These are phyloP conservation scores for Sordariomycetes sp. DNA, from an alignment of 2,329 filamentous ascomycete genomes.

Conservation along the genomic window DNA sequence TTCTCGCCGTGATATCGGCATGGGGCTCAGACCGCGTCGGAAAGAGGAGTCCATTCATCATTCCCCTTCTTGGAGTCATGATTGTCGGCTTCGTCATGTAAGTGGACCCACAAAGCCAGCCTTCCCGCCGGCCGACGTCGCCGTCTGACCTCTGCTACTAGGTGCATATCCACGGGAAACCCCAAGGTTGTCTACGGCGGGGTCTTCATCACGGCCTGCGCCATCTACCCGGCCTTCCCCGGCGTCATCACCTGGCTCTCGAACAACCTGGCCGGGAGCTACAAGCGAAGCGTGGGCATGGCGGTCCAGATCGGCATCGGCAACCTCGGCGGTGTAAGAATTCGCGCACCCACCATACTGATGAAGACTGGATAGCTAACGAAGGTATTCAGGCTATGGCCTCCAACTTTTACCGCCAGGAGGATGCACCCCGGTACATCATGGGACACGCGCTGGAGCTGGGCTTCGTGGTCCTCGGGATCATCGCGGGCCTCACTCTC, in stretches of 20 bases:
- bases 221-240: constrained; percentile 41
- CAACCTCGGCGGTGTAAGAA: constrained; percentile 35
- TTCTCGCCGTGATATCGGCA: constrained; percentile 10
- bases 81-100: constrained; percentile 37
- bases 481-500: constrained; percentile 14
- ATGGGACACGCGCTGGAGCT: constrained; percentile 37
- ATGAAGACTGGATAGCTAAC: not conserved
- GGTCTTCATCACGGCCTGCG: constrained; percentile 29
- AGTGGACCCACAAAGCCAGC: constrained; percentile 8
- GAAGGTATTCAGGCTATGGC: constrained; percentile 41
- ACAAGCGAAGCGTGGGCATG: constrained; percentile 41
- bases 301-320: constrained; percentile 43
- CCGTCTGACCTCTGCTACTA: constrained; percentile 19
- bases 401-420: constrained; percentile 54
- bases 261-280: constrained; percentile 42
- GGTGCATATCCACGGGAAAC: constrained; percentile 20
- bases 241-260: constrained; percentile 44
- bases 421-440: constrained; percentile 32
- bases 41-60: constrained; percentile 20
- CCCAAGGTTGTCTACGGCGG: constrained; percentile 31
- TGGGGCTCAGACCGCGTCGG: constrained; percentile 9
- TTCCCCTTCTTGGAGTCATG: constrained; percentile 37
- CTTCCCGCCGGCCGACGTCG: not conserved
- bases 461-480: constrained; percentile 30
- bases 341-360: not conserved